Evolutionary conservation across 2,329 filamentous ascomycete genomes (phyloP), one percentile per base, ranked within the genome.

Genomic region (Claviceps capensis): DNA sequence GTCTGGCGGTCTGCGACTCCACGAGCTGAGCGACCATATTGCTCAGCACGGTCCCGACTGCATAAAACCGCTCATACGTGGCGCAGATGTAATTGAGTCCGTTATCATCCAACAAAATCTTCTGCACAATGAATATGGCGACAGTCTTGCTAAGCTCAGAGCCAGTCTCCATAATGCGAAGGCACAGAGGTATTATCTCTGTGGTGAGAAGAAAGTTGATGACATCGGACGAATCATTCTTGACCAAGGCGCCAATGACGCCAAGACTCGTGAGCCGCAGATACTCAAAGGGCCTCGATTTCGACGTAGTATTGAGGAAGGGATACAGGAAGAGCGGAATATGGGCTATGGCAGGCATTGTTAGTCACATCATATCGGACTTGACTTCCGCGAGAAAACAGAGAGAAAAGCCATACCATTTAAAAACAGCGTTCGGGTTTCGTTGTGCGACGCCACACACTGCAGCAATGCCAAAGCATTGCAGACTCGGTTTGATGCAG

Each of bases 21-120:
- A 97, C 93, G 40, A 98, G 79, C 71, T 97, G 91, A 50, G 86
- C 89, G 53, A 98, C 93, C 93, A 98, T 98, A 66, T 97, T 98
- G 72, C 88, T 95, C 41, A 98, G 74, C 5, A 98, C 93, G 1
- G 93, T 98, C 5, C 93, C 93, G 5, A 98, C 93, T 7, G 93
- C 93, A 61, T 97, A 98, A 70, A 98, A 98, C 19, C 93, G 81
- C 74, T 98, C 93, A 62, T 98, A 98, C 0, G 93, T 98, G 58
- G 94, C 91, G 70, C 93, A 98, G 54, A 98, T 98, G 69, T 98
- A 98, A 63, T 93, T 93, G 56, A 98, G 78, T 4, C 93, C 93
- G 62, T 95, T 91, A 62, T 98, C 93, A 64, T 98, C 93, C 2
- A 98, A 79, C 50, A 98, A 73, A 26, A 98, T 98, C 77, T 98